A percentile compares a stretch with the other conserved stretches of the same genome.
Evolutionary conservation across 495 filamentous ascomycete species (phyloP).

Genomic region (Aspergillus baeticus): DNA sequence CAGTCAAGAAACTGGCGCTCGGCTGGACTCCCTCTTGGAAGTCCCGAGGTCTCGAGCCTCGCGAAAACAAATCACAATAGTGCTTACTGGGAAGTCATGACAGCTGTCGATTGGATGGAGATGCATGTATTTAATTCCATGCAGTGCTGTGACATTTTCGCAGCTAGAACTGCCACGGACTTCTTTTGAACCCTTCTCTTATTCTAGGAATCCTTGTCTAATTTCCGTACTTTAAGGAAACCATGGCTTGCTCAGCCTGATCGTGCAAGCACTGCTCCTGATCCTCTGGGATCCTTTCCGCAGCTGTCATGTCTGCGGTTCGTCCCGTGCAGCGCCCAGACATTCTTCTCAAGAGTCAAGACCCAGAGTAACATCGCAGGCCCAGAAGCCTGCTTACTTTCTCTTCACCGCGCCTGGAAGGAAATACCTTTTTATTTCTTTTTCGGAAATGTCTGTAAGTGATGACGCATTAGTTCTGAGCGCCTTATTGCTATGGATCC

Average conservation of each 20-base stretch:
- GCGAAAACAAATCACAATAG: background rate
- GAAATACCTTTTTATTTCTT: background rate
- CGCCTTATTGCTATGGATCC: background rate
- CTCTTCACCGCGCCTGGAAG: background rate
- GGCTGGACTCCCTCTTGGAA: background rate
- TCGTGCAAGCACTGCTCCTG: background rate
- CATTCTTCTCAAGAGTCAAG: background rate
- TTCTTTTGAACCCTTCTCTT: background rate
- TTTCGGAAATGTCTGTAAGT: background rate
- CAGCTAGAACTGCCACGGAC: background rate
- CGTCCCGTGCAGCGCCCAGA: constrained; percentile 8
- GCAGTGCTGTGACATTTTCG: constrained; percentile 7
- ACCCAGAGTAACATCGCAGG: background rate
- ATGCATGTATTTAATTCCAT: constrained; percentile 8
- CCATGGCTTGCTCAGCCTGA: background rate
- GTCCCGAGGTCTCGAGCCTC: background rate
- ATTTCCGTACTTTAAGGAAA: background rate
- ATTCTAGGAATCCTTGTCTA: constrained; percentile 1
- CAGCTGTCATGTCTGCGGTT: constrained; percentile 13
- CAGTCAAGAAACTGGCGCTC: background rate
- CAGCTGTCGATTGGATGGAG: background rate
- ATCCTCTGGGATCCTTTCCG: constrained; percentile 4
- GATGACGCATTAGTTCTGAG: background rate
- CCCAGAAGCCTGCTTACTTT: background rate
- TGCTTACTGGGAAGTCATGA: background rate